Conservation (phyloP, 2,329 filamentous ascomycete genomes). For the Hymenoscyphus occultus region DNA sequence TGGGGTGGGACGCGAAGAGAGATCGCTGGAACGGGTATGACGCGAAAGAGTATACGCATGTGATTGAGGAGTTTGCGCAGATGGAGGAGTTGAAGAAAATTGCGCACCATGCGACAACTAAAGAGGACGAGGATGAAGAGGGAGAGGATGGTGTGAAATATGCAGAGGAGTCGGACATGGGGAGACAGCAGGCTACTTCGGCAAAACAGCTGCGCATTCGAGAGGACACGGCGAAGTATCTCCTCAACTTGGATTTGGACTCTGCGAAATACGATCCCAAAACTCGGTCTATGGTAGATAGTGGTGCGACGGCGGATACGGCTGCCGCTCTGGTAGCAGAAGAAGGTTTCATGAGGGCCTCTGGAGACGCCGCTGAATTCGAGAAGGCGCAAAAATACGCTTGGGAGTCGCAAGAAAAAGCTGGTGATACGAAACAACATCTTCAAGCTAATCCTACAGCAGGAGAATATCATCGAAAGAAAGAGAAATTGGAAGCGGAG, state of each 20-base stretch:
- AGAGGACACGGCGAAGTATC: conserved; percentile 96
- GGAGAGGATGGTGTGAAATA: conserved; percentile 69
- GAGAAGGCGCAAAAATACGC: conserved; percentile 86
- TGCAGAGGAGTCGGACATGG: conserved; percentile 96
- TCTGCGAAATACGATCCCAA: conserved; percentile 98
- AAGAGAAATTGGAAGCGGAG: conserved; percentile 71
- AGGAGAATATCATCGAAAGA: conserved; percentile 79
- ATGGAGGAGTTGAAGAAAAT: conserved; percentile 69
- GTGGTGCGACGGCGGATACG: conserved; percentile 74
- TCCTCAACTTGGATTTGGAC: conserved; percentile 90
- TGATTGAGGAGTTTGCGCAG: conserved; percentile 87
- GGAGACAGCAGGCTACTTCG: conserved; percentile 83
- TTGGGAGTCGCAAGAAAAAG: conserved; percentile 89
- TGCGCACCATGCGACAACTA: conserved; percentile 46
- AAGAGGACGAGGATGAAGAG: conserved; percentile 50
- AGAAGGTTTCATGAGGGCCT: conserved; percentile 84
- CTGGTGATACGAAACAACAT: conserved; percentile 76
- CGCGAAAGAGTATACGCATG: conserved; percentile 74
- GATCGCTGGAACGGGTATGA: conserved; percentile 99
- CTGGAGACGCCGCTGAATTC: conserved; percentile 90
- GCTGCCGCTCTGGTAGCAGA: conserved; percentile 83
- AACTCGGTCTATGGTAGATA: conserved; percentile 85
- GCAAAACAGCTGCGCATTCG: conserved; percentile 87
- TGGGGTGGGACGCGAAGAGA: conserved; percentile 96
- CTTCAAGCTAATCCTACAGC: conserved; percentile 95